Evolutionary conservation across 2,329 filamentous ascomycete genomes (phyloP).

Genomic region (Hypoxylon sp.): DNA sequence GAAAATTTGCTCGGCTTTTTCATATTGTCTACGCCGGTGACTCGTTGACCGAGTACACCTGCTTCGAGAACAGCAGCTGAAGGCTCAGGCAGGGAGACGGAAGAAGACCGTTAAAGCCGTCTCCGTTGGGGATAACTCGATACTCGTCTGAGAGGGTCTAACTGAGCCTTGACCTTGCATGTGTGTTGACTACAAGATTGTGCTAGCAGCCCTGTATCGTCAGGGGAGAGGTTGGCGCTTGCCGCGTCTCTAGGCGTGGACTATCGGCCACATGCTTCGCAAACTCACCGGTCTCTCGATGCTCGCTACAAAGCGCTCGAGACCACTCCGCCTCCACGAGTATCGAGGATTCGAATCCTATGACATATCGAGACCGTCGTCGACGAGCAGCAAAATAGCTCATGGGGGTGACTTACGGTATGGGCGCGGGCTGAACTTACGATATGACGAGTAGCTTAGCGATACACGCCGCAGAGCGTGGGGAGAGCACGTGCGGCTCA

Average conservation of each 20-base stretch:
- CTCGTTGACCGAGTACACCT: background rate
- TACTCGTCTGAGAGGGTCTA: background rate
- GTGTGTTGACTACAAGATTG: background rate
- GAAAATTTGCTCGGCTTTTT: background rate
- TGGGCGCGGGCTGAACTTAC: background rate
- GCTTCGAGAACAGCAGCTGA: background rate
- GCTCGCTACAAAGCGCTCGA: background rate
- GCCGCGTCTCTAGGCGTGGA: constrained; percentile 15
- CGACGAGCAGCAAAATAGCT: background rate
- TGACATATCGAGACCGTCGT: background rate
- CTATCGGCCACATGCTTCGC: background rate
- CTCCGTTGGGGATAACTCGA: background rate
- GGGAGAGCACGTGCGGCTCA: constrained; percentile 6
- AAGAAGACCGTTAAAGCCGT: background rate
- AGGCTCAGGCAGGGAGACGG: background rate
- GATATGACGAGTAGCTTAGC: background rate
- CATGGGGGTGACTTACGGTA: background rate
- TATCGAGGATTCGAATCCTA: constrained; percentile 19
- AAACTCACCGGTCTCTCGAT: background rate
- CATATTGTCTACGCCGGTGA: background rate
- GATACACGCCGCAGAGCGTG: background rate
- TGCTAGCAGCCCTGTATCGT: constrained; percentile 6
- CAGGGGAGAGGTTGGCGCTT: background rate
- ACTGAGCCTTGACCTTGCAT: background rate
- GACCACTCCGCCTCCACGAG: constrained; percentile 13